These are phyloP conservation scores for Marvania coccoides DNA, from an alignment of 139 green algal species.

Conservation along the genomic window DNA sequence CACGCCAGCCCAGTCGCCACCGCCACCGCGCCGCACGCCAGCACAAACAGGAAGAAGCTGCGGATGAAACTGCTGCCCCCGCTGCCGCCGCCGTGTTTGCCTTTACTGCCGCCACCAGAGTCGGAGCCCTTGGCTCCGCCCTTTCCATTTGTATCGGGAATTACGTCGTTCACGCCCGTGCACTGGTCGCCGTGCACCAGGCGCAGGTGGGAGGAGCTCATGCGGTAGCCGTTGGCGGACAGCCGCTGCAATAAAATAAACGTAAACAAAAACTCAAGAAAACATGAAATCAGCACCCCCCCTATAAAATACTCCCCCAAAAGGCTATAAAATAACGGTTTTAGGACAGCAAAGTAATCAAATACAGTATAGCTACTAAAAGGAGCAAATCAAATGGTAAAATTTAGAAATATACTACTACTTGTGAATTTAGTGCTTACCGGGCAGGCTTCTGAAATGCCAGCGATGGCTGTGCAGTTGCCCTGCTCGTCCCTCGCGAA, in stretches of 20 bases:
- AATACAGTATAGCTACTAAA: too few species aligned
- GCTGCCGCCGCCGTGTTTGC: not conserved
- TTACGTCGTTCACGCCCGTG: constrained; percentile 26
- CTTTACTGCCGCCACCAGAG: not conserved
- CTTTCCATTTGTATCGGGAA: constrained; percentile 60
- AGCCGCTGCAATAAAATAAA: not conserved
- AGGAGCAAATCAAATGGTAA: too few species aligned
- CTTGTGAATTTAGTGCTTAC: too few species aligned
- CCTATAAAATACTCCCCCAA: not conserved
- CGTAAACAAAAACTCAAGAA: not conserved
- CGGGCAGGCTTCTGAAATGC: not conserved
- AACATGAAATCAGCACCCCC: not conserved
- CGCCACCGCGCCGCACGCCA: constrained; percentile 15
- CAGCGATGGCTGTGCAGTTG: constrained; percentile 8
- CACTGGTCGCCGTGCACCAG: constrained; percentile 62
- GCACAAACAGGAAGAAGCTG: constrained; percentile 21
- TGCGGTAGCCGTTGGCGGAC: constrained; percentile 4
- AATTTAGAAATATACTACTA: too few species aligned
- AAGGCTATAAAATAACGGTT: not conserved
- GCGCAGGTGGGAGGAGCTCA: constrained; percentile 27
- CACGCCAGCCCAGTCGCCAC: constrained; percentile 22
- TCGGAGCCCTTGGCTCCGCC: constrained; percentile 15
- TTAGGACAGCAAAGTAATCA: too few species aligned
- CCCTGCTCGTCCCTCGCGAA: constrained; percentile 21
- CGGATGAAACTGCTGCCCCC: not conserved